These are phyloP conservation scores for Sclerotinia trifoliorum DNA, from an alignment of 2,329 filamentous ascomycete genomes.

Conservation along the genomic window DNA sequence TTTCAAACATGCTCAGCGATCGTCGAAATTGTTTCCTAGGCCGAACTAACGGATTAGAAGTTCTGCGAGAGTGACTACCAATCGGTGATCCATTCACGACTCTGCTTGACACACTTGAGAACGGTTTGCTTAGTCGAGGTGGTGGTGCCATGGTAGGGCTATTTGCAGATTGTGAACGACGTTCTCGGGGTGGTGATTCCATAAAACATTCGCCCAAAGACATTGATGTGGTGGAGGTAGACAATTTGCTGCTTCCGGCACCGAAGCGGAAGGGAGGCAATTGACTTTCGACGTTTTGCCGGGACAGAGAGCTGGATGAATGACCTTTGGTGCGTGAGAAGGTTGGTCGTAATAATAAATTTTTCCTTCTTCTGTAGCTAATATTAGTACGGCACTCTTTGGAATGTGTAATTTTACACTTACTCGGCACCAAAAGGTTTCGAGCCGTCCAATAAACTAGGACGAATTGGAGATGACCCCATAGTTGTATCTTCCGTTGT, in stretches of 20 bases:
- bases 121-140: constrained; percentile 60
- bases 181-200: constrained; percentile 73
- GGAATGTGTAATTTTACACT: constrained; percentile 41
- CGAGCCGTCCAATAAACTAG: constrained; percentile 49
- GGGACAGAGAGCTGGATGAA: constrained; percentile 64
- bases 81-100: constrained; percentile 68
- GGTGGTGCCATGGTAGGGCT: constrained; percentile 60
- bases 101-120: constrained; percentile 59
- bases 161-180: constrained; percentile 58
- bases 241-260: constrained; percentile 49
- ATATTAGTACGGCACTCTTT: constrained; percentile 26
- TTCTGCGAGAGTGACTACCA: constrained; percentile 67
- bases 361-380: constrained; percentile 59
- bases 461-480: constrained; percentile 55
- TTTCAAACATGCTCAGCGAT: constrained; percentile 97
- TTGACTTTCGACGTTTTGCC: constrained; percentile 62
- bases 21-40: constrained; percentile 87
- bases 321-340: constrained; percentile 72
- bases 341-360: constrained; percentile 69
- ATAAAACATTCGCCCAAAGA: constrained; percentile 77
- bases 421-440: constrained; percentile 54
- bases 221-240: constrained; percentile 56
- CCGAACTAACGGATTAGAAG: constrained; percentile 67
- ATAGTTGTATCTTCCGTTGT: constrained; percentile 49
- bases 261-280: constrained; percentile 76